Evolutionary conservation across 2,329 filamentous ascomycete species (phyloP).

Genomic region (Stachybotrys elegans): DNA sequence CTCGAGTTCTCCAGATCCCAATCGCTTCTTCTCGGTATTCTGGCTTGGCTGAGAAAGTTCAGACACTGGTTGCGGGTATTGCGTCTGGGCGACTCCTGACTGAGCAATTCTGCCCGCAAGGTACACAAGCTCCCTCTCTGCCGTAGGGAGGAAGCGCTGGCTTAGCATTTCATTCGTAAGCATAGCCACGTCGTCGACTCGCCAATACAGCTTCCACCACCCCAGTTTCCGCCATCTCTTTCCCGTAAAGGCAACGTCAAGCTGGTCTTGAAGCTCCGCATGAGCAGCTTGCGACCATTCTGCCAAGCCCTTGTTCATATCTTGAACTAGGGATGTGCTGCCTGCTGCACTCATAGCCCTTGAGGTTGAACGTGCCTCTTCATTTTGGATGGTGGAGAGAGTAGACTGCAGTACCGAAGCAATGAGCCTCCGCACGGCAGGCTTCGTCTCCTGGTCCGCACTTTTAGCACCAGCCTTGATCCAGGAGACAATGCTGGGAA

Average conservation of each 20-base stretch:
- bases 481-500: slow-evolving; percentile 63
- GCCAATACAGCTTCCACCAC: slow-evolving; percentile 97
- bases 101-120: slow-evolving; percentile 70
- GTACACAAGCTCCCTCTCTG: slow-evolving; percentile 79
- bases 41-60: slow-evolving; percentile 9
- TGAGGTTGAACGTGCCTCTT: slow-evolving; percentile 36
- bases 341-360: slow-evolving; percentile 21
- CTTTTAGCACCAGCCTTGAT: slow-evolving; percentile 45
- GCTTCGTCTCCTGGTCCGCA: slow-evolving; percentile 49
- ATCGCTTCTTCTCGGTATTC: slow-evolving; percentile 17
- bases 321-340: slow-evolving; percentile 27
- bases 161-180: slow-evolving; percentile 74
- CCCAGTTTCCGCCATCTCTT: slow-evolving; percentile 71
- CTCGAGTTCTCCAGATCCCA: slow-evolving; percentile 18
- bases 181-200: slow-evolving; percentile 85
- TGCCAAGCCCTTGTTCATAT: slow-evolving; percentile 57
- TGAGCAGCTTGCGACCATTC: slow-evolving; percentile 78
- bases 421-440: slow-evolving; percentile 62
- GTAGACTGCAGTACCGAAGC: slow-evolving; percentile 58
- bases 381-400: slow-evolving; percentile 42
- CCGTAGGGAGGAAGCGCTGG: slow-evolving; percentile 68
- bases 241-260: slow-evolving; percentile 74
- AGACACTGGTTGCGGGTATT: slow-evolving; percentile 31
- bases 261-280: slow-evolving; percentile 72
- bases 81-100: slow-evolving; percentile 21